Conservation (phyloP, 805 yeast species). For the Yarrowia bubula region DNA sequence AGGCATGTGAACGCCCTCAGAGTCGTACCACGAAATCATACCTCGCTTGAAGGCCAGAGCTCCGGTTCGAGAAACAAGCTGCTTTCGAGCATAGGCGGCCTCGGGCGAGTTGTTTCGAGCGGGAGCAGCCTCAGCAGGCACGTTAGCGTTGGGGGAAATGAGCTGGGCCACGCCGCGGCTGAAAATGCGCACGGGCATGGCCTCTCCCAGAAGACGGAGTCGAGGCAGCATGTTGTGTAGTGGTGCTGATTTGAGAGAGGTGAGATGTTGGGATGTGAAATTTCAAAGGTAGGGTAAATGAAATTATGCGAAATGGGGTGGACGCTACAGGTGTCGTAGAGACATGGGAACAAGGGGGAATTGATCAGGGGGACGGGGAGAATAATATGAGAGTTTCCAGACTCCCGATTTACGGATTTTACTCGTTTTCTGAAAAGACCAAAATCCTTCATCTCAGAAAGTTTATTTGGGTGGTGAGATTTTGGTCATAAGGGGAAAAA, state of each 20-base stretch:
- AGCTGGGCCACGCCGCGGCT: conserved; percentile 37
- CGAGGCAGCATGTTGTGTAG: conserved; percentile 8
- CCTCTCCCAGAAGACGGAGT: conserved; percentile 14
- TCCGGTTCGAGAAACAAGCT: conserved; percentile 78
- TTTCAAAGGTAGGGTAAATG: neutral
- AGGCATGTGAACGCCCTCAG: conserved; percentile 65
- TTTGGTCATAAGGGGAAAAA: neutral
- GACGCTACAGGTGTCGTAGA: no score
- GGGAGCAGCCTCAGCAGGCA: conserved; percentile 46
- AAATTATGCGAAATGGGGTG: neutral
- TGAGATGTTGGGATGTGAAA: neutral
- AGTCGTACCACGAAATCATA: conserved; percentile 77
- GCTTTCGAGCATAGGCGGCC: conserved; percentile 66
- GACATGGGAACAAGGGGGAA: no score
- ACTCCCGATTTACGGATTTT: no score
- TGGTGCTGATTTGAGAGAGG: neutral
- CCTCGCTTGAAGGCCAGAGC: conserved; percentile 81
- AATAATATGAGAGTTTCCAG: no score
- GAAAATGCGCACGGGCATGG: conserved; percentile 10
- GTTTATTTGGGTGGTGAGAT: neutral
- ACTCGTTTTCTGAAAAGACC: no score
- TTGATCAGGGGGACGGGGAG: no score
- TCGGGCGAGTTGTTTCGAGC: conserved; percentile 64
- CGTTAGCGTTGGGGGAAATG: conserved; percentile 37
- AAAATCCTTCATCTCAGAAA: no score